Conservation (phyloP, 805 yeast species). For the Phaffomyces opuntiae region DNA sequence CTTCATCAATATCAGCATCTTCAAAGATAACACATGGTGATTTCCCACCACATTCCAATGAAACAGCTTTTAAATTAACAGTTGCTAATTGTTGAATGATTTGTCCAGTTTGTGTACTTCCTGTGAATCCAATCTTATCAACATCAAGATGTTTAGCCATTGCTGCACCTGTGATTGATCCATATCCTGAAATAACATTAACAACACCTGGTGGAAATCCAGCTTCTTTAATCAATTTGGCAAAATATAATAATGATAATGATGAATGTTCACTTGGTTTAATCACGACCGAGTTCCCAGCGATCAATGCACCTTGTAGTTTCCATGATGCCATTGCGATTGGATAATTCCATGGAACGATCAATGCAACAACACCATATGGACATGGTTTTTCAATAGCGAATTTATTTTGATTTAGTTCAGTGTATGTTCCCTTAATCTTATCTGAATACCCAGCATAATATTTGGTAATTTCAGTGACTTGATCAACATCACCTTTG, state of each 20-base stretch:
- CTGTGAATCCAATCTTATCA: constrained; percentile 58
- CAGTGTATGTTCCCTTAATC: constrained; percentile 53
- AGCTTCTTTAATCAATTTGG: constrained; percentile 55
- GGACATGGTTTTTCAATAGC: constrained; percentile 67
- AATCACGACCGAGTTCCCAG: constrained; percentile 67
- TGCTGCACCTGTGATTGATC: constrained; percentile 62
- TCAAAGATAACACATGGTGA: constrained; percentile 56
- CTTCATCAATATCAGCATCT: constrained; percentile 59
- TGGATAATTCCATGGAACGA: constrained; percentile 85
- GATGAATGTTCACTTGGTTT: constrained; percentile 78
- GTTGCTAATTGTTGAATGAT: constrained; percentile 58
- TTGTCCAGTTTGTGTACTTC: constrained; percentile 62
- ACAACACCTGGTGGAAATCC: constrained; percentile 77
- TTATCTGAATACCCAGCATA: constrained; percentile 73
- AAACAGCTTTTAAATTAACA: constrained; percentile 51
- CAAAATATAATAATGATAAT: constrained; percentile 58
- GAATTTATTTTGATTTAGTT: constrained; percentile 61
- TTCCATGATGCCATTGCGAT: constrained; percentile 76
- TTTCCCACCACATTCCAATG: constrained; percentile 70
- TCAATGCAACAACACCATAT: constrained; percentile 74
- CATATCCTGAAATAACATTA: constrained; percentile 66
- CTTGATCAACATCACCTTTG: constrained; percentile 58
- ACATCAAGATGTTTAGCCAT: constrained; percentile 53
- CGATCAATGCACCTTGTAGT: constrained; percentile 67
- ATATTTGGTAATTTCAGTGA: constrained; percentile 55